Evolutionary conservation across 305 asterid species (phyloP).

Genomic region (Fraxinus dipetala): DNA sequence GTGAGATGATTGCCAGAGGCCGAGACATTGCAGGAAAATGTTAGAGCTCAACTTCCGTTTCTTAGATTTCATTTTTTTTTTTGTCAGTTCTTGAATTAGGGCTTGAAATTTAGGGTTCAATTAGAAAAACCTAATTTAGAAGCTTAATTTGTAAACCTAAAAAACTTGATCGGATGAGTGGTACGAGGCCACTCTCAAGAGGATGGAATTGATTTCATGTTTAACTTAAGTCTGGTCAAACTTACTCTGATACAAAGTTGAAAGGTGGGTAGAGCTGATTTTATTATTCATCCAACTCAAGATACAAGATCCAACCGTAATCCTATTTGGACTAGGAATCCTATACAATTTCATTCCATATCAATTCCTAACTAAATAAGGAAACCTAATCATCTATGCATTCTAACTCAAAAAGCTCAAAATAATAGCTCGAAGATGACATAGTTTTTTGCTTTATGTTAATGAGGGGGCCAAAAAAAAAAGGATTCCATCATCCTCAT

Average conservation of each 20-base stretch:
- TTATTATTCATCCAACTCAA: background rate
- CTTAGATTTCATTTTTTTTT: background rate
- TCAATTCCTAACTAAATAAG: background rate
- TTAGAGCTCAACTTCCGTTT: background rate
- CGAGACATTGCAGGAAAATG: background rate
- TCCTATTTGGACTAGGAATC: background rate
- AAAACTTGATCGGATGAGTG: background rate
- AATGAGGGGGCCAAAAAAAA: background rate
- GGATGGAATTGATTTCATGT: background rate
- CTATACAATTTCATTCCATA: background rate
- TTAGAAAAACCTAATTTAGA: background rate
- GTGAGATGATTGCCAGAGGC: background rate
- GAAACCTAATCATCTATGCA: background rate
- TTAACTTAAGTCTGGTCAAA: background rate
- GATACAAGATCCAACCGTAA: background rate
- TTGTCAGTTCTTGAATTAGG: background rate
- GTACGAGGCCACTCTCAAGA: background rate
- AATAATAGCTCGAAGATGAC: background rate
- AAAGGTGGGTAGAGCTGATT: background rate
- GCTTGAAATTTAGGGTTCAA: background rate
- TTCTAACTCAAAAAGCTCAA: background rate
- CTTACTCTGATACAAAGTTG: background rate
- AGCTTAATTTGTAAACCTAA: background rate
- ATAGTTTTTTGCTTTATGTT: background rate
- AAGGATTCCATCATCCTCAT: slow-evolving; percentile 5